Conservation (phyloP, 2,329 filamentous ascomycete species). For the Monosporascus ibericus region DNA sequence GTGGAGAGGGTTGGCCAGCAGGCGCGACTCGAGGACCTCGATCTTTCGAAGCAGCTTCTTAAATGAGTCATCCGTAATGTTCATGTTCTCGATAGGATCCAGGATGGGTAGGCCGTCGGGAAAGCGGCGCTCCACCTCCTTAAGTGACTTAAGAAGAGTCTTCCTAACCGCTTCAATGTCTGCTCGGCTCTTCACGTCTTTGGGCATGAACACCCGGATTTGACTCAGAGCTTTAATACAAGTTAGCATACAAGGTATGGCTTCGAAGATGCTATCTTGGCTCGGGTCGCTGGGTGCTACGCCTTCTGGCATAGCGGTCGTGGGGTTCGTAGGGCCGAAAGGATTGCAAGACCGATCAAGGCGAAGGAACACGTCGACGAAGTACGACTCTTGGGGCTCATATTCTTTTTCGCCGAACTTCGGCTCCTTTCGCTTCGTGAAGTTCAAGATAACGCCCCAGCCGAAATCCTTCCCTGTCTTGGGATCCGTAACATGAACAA, state of each 20-base stretch:
- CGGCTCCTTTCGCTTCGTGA: conserved; percentile 55
- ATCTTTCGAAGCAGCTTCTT: conserved; percentile 94
- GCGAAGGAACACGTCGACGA: conserved; percentile 75
- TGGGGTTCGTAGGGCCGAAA: conserved; percentile 32
- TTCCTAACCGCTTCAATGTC: conserved; percentile 63
- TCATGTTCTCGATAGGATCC: conserved; percentile 95
- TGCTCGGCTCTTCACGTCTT: conserved; percentile 63
- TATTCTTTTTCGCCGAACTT: conserved; percentile 65
- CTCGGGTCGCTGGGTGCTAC: conserved; percentile 55
- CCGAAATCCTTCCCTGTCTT: conserved; percentile 71
- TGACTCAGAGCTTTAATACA: conserved; percentile 82
- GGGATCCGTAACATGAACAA: conserved; percentile 78
- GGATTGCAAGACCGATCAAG: conserved; percentile 45
- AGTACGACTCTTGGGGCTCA: conserved; percentile 67
- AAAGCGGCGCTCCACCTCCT: conserved; percentile 80
- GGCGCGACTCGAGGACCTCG: conserved; percentile 85
- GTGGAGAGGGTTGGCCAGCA: conserved; percentile 85
- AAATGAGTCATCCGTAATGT: conserved; percentile 85
- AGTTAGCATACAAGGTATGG: conserved; percentile 79
- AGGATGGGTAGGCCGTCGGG: conserved; percentile 85
- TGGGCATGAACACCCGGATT: conserved; percentile 75
- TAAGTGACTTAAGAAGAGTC: conserved; percentile 59
- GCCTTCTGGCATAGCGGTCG: conserved; percentile 54
- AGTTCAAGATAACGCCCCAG: conserved; percentile 85
- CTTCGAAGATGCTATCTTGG: conserved; percentile 66